Base-by-base conservation (phyloP, 176 grass and related monocot genomes). In the Echinochloa phyllopogon region DNA sequence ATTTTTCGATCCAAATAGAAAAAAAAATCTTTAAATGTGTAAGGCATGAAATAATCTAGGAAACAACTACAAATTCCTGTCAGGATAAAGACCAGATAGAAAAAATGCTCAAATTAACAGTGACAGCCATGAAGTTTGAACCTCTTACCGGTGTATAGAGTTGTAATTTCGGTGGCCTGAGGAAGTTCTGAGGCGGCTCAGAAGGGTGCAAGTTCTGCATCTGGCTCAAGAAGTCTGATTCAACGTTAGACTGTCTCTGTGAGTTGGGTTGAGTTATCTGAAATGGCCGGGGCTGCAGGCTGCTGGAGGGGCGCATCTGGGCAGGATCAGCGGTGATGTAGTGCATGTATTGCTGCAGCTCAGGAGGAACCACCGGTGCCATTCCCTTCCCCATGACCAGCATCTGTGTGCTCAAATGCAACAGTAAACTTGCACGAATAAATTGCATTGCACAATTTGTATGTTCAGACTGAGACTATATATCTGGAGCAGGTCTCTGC, bases 351-450 rank as follows among this genome's bases (percentile, higher is more conserved):
- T 95, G 93, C 51, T 92, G 93, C 52, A 78, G 58, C 65, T 92
- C 90, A 62, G 90, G 90, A 57, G 90, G 90, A 47, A 95, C 82
- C 78, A 92, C 83, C 8, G 90, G 93, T 14, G 88, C 82, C 93
- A 92, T 88, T 66, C 93, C 93, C 58, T 87, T 95, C 15, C 88
- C 93, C 84, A 90, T 88, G 81, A 91, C 90, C 63, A 95, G 86
- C 87, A 92, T 92, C 93, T 94, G 83, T 53, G 37, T 64, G 29
- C 29, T 39, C 27, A 51, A 29, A 42, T 16, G 65, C 66, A 9
- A 64, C 69, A 78, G 56, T 29, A 40, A 53, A 14, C 7, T 11
- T 25, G 56, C 4, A 24, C 48, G 39, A 20, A 55, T 24, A 24
- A n/a, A 29, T 59, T 69, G 49, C 38, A 45, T 25, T 12, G 9